Conservation (phyloP, 441 rosid genomes). For the Adansonia madagascariensis region DNA sequence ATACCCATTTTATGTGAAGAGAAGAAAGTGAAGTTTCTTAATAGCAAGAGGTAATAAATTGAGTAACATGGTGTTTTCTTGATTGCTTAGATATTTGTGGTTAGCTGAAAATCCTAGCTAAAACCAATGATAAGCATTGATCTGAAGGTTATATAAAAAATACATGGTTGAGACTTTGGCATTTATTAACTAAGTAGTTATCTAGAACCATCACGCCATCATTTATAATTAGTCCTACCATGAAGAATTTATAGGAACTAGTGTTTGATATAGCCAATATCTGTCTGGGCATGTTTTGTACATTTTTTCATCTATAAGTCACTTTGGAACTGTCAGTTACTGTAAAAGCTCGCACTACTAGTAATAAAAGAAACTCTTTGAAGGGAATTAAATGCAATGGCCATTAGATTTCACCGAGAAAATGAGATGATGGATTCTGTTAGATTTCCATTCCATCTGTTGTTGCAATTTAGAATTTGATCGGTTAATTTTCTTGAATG, state of each 20-base stretch:
- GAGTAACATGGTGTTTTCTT: not conserved
- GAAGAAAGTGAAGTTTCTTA: conserved; percentile 7
- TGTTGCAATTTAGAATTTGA: not conserved
- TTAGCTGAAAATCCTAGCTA: not conserved
- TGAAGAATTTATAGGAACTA: not conserved
- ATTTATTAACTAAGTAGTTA: not conserved
- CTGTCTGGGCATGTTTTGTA: not conserved
- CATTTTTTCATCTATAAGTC: not conserved
- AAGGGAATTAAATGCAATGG: not conserved
- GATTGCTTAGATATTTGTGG: not conserved
- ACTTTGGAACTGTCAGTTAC: not conserved
- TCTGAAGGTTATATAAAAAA: not conserved
- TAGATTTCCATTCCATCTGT: not conserved
- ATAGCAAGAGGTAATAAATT: not conserved
- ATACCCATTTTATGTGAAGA: not conserved
- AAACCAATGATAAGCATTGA: not conserved
- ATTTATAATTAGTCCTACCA: not conserved
- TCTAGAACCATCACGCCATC: not conserved
- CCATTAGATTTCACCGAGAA: not conserved
- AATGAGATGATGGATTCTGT: not conserved
- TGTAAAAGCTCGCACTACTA: not conserved
- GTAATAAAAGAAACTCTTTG: not conserved
- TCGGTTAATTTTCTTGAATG: not conserved
- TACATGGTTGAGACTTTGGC: not conserved
- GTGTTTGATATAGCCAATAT: not conserved